Evolutionary conservation across 495 filamentous ascomycete genomes (phyloP).

Genomic region (Penicillium cinerascens): DNA sequence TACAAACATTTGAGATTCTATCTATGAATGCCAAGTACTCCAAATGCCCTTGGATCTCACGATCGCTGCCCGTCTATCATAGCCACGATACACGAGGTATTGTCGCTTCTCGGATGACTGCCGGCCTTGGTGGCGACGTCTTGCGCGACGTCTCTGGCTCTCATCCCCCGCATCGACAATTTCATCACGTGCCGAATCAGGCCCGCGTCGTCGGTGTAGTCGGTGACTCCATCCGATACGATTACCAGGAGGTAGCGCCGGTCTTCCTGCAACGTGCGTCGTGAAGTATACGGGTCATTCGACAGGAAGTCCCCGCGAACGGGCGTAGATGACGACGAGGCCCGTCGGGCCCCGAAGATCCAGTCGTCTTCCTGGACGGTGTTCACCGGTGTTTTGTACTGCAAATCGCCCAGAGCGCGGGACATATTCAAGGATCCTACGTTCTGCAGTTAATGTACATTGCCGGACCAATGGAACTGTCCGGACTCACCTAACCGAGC

Average conservation of each 20-base stretch:
- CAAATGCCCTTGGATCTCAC: background rate
- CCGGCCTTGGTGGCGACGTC: slow-evolving; percentile 19
- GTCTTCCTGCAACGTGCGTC: slow-evolving; percentile 16
- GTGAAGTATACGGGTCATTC: slow-evolving; percentile 31
- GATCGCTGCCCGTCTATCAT: slow-evolving; percentile 31
- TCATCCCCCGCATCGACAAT: slow-evolving; percentile 28
- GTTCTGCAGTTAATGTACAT: background rate
- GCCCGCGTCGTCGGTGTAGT: slow-evolving; percentile 25
- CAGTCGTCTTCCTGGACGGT: slow-evolving; percentile 9
- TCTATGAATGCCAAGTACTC: no score
- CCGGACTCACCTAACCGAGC: slow-evolving; percentile 32
- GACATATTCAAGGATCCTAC: slow-evolving; percentile 42
- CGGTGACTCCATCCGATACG: slow-evolving; percentile 34
- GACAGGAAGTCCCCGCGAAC: slow-evolving; percentile 32
- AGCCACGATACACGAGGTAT: slow-evolving; percentile 33
- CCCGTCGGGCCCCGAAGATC: slow-evolving; percentile 6
- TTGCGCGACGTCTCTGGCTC: slow-evolving; percentile 32
- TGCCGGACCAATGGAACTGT: background rate
- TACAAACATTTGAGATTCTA: background rate
- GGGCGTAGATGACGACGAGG: slow-evolving; percentile 18
- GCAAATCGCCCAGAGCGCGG: slow-evolving; percentile 41
- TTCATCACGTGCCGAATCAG: slow-evolving; percentile 37
- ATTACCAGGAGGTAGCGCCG: slow-evolving; percentile 32
- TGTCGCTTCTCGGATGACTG: slow-evolving; percentile 24
- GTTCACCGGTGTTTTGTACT: slow-evolving; percentile 43